Conservation (phyloP, 164 flowering plant genomes). For the Vitis riparia region DNA sequence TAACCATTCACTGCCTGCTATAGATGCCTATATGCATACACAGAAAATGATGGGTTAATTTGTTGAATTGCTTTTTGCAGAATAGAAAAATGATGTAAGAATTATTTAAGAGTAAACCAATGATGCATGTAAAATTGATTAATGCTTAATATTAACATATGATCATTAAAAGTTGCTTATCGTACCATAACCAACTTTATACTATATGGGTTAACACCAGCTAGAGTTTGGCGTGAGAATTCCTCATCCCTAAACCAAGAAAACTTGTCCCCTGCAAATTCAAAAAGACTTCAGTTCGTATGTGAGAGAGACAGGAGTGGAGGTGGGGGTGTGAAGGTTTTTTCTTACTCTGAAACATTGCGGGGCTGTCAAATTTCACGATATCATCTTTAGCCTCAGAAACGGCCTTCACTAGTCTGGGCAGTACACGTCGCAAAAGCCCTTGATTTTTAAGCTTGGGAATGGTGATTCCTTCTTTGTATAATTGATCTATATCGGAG, state of each 20-base stretch:
- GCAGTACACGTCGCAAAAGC: slow-evolving; percentile 5
- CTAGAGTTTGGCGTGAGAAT: slow-evolving; percentile 49
- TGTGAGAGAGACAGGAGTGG: not conserved
- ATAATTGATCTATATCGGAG: slow-evolving; percentile 34
- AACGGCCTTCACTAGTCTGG: slow-evolving; percentile 22
- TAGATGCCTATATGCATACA: too few relatives aligned
- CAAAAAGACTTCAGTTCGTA: not conserved
- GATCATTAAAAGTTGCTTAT: not conserved
- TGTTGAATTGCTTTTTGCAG: too few relatives aligned
- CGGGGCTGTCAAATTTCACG: slow-evolving; percentile 40
- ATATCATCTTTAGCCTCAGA: slow-evolving; percentile 8
- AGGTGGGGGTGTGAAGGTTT: not conserved
- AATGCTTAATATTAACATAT: too few relatives aligned
- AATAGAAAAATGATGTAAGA: too few relatives aligned
- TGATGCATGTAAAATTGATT: too few relatives aligned
- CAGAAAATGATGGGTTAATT: too few relatives aligned
- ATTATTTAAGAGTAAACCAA: too few relatives aligned
- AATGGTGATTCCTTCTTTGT: slow-evolving; percentile 21
- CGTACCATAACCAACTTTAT: slow-evolving; percentile 49
- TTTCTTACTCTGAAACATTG: slow-evolving; percentile 10
- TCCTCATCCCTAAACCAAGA: slow-evolving; percentile 52
- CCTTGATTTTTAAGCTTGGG: slow-evolving; percentile 5
- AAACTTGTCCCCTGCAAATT: slow-evolving; percentile 43
- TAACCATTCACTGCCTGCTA: too few relatives aligned
- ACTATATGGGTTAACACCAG: slow-evolving; percentile 52